Evolutionary conservation across 306 rosid species (phyloP).

Genomic region (Sechiopsis laciniata): DNA sequence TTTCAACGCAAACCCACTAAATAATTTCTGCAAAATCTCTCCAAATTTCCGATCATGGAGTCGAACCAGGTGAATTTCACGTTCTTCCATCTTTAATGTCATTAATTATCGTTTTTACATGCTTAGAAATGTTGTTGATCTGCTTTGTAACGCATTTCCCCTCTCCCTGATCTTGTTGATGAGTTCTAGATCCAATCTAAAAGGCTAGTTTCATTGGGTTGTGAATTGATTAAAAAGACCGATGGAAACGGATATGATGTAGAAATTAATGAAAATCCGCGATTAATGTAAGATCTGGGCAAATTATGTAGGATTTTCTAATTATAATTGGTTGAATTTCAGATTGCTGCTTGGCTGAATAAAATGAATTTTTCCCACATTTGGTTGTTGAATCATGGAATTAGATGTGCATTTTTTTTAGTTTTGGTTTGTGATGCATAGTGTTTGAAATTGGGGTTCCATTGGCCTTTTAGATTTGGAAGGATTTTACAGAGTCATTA

Average conservation of each 20-base stretch:
- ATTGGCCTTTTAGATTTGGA: not conserved
- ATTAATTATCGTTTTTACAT: not conserved
- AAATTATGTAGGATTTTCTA: not conserved
- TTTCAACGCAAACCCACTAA: not conserved
- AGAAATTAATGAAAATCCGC: not conserved
- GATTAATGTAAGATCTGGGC: slow-evolving; percentile 11
- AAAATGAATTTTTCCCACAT: not conserved
- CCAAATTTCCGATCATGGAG: slow-evolving; percentile 29
- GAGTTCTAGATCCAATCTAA: slow-evolving; percentile 5
- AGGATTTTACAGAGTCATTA: slow-evolving; percentile 6
- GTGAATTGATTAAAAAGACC: not conserved
- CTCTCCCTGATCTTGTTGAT: not conserved
- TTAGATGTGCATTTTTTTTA: not conserved
- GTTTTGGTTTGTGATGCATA: not conserved
- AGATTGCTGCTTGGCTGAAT: not conserved
- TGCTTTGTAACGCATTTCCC: not conserved
- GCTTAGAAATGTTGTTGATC: slow-evolving; percentile 1
- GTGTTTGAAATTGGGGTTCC: slow-evolving; percentile 10
- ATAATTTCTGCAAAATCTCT: not conserved
- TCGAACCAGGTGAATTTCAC: slow-evolving; percentile 31
- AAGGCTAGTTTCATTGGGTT: not conserved
- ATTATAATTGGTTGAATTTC: slow-evolving; percentile 5
- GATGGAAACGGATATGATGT: not conserved
- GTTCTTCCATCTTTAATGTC: slow-evolving; percentile 16
- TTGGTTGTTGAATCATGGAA: slow-evolving; percentile 2